Conservation (phyloP, 305 asterid species). For the Fraxinus albicans region DNA sequence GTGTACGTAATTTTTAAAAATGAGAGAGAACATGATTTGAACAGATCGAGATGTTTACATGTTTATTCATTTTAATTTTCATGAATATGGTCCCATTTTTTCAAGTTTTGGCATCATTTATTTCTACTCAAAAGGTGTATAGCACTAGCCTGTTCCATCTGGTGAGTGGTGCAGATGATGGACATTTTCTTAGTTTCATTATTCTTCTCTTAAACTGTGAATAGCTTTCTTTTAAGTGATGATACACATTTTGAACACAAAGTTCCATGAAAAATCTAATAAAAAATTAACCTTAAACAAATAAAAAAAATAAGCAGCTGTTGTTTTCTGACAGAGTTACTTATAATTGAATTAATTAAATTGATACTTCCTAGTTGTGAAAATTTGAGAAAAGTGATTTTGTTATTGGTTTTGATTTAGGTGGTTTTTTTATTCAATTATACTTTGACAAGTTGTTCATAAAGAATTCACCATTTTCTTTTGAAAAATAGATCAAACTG, state of each 20-base stretch:
- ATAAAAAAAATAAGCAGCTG: neutral
- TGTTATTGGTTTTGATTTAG: neutral
- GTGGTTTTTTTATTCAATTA: neutral
- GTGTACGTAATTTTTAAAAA: neutral
- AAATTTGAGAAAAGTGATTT: neutral
- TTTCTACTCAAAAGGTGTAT: slow-evolving; percentile 36
- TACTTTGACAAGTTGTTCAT: neutral
- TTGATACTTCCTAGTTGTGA: neutral
- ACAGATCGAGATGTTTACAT: neutral
- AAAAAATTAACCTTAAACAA: neutral
- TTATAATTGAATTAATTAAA: neutral
- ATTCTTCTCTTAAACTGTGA: neutral
- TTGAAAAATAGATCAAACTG: neutral
- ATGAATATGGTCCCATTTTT: slow-evolving; percentile 3
- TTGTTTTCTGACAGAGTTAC: neutral
- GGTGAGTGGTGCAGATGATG: slow-evolving; percentile 9
- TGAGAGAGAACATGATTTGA: neutral
- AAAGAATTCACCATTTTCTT: neutral
- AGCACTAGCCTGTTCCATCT: slow-evolving; percentile 26
- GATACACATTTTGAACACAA: slow-evolving; percentile 27
- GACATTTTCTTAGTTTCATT: slow-evolving; percentile 6
- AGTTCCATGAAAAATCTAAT: slow-evolving; percentile 18
- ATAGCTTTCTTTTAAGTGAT: slow-evolving; percentile 22
- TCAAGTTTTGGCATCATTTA: slow-evolving; percentile 37
- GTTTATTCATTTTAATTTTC: neutral